Evolutionary conservation across 352 stramenopile species (phyloP), one percentile per base, ranked within the genome.

Genomic region (Sclerospora graminicola): DNA sequence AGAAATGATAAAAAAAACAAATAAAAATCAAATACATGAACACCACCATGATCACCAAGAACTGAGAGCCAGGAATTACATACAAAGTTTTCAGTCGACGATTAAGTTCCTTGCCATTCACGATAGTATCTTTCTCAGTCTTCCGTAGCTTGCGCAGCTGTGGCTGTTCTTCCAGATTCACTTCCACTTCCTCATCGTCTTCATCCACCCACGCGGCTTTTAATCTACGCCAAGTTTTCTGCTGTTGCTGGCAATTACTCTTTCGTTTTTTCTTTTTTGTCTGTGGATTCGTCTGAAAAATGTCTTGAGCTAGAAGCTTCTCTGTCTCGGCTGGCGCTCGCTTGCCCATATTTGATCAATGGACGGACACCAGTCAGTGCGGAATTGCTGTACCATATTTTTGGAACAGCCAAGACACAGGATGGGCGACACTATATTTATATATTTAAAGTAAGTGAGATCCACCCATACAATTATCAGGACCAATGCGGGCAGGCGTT

Each of bases 151-250:
- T 95, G 38, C 79, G 79, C 47, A 90, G 59, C 9, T 79, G 82
- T 19, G 55, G 61, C 42, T 84, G 59, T 20, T 82, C 60, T 27
- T 77, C 63, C 7, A 95, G 54, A 45, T 74, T 82, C 35, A 94
- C 71, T 26, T 81, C 46, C 13, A 94, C 60, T 13, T 73, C 50
- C 5, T 65, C 67, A 45, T 95, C 84, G 42, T 95, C 84, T 6
- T 94, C 83, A 59, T 95, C 84, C 32, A 88, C 66, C 84, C 84
- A 95, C 13, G 79, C 84, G 0, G 75, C 60, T 32, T 81, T 64
- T 8, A 78, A 40, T 18, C 59, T 56, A 0, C 32, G 39, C 11
- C 39, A 14, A 13, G 1, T 6, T 8, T 43, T 47, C 2, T 31
- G 23, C 11, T 48, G 40, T n/a, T 57, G 48, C 20, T 51, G 41